phyloP scores from a whole-genome alignment of 1,139 yeast species.

The Candida anutae region DNA sequence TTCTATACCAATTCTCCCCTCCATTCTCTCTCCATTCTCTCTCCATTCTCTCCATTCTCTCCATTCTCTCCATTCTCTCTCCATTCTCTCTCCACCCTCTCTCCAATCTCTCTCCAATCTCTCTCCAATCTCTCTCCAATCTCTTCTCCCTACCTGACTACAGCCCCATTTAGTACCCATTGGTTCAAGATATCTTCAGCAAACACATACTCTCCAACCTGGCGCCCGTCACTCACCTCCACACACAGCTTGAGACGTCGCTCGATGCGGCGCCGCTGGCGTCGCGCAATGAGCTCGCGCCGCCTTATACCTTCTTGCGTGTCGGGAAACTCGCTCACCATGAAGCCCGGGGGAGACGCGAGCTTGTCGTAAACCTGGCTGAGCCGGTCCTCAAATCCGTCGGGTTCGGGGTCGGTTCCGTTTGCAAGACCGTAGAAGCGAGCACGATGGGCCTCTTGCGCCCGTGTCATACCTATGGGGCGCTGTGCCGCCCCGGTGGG shows the following conservation, averaged over 20 bases:
- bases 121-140: too few relatives aligned
- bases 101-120: too few relatives aligned
- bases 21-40: too few relatives aligned
- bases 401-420: slow-evolving; percentile 14
- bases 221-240: slow-evolving; percentile 7
- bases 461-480: slow-evolving; percentile 20
- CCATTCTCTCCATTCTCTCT: too few relatives aligned
- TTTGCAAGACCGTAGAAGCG: slow-evolving; percentile 18
- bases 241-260: slow-evolving; percentile 9
- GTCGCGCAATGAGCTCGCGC: slow-evolving; percentile 6
- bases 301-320: slow-evolving; percentile 38
- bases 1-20: too few relatives aligned
- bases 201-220: slow-evolving; percentile 13
- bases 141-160: too few relatives aligned
- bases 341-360: slow-evolving; percentile 61
- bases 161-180: too few relatives aligned
- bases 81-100: too few relatives aligned
- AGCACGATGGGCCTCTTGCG: slow-evolving; percentile 22
- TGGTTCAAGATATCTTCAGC: slow-evolving; percentile 10
- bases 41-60: too few relatives aligned
- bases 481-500: slow-evolving; percentile 11
- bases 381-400: slow-evolving; percentile 6
- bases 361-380: slow-evolving; percentile 34
- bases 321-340: slow-evolving; percentile 53
- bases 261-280: slow-evolving; percentile 9